A percentile compares a stretch with the other conserved stretches of the same genome.
Conservation (phyloP, 2,329 filamentous ascomycete species). For the Fusarium staphyleae region DNA sequence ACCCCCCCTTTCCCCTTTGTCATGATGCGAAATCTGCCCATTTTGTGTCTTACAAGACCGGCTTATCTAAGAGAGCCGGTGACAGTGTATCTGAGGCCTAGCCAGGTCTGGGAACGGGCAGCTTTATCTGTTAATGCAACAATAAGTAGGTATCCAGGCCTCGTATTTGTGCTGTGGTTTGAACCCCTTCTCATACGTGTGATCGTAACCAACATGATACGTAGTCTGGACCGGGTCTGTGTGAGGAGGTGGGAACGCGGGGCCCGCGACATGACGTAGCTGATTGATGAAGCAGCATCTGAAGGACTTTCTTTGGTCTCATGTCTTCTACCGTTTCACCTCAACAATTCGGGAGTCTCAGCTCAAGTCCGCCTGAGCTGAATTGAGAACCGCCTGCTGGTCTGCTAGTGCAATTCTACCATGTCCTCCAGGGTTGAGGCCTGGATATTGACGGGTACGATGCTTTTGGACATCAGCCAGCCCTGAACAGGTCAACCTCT, state of each 20-base stretch:
- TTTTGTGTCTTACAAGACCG: neutral
- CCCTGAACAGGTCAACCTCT: no score
- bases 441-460: neutral
- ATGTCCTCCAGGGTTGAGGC: constrained; percentile 1
- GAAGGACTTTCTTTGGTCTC: constrained; percentile 2
- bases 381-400: constrained; percentile 11
- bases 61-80: no score
- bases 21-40: constrained; percentile 6
- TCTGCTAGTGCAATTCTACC: constrained; percentile 18
- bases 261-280: constrained; percentile 36
- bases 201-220: neutral
- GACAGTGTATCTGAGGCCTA: neutral
- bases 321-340: constrained; percentile 20
- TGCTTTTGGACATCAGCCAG: no score
- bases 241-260: constrained; percentile 11
- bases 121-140: no score
- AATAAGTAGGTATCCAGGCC: no score
- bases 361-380: constrained; percentile 23
- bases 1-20: no score
- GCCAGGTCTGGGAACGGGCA: constrained; percentile 20
- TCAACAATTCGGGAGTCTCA: constrained; percentile 4
- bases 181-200: neutral
- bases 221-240: constrained; percentile 20
- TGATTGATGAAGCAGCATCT: constrained; percentile 9
- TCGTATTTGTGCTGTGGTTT: neutral